phyloP scores from a whole-genome alignment of 768 basidiomycete genomes.

The Lyophyllum atratum region DNA sequence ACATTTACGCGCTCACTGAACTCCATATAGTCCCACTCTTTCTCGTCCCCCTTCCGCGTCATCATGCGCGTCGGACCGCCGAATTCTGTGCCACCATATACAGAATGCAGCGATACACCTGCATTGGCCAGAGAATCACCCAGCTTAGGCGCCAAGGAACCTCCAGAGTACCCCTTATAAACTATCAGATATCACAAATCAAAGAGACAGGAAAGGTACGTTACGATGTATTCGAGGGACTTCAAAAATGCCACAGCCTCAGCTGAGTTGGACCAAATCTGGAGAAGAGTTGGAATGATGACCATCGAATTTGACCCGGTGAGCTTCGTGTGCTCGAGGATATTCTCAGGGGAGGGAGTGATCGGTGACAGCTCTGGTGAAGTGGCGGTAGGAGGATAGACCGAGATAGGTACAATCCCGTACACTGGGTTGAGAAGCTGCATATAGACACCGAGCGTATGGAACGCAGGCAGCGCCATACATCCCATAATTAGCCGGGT shows the following conservation, averaged over 20 bases:
- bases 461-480: slow-evolving; percentile 35
- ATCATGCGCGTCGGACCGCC: slow-evolving; percentile 18
- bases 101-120: slow-evolving; percentile 27
- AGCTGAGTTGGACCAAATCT: slow-evolving; percentile 26
- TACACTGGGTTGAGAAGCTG: slow-evolving; percentile 28
- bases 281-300: slow-evolving; percentile 30
- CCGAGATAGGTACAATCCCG: slow-evolving; percentile 13
- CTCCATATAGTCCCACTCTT: slow-evolving; percentile 34
- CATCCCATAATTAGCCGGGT: slow-evolving; percentile 14
- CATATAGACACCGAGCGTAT: slow-evolving; percentile 26
- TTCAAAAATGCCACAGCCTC: slow-evolving; percentile 26
- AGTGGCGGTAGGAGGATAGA: slow-evolving; percentile 29
- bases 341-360: slow-evolving; percentile 35
- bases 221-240: slow-evolving; percentile 30
- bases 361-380: slow-evolving; percentile 25
- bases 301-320: slow-evolving; percentile 23
- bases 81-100: slow-evolving; percentile 34
- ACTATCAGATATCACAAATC: neutral
- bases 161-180: slow-evolving; percentile 29
- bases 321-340: slow-evolving; percentile 26
- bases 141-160: slow-evolving; percentile 30
- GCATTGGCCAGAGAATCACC: slow-evolving; percentile 28
- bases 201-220: neutral
- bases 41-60: slow-evolving; percentile 17
- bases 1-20: slow-evolving; percentile 25